A percentile compares a stretch with the other conserved stretches of the same genome.
phyloP scores from a whole-genome alignment of 495 filamentous ascomycete species.

The Clavariopsis aquatica region DNA sequence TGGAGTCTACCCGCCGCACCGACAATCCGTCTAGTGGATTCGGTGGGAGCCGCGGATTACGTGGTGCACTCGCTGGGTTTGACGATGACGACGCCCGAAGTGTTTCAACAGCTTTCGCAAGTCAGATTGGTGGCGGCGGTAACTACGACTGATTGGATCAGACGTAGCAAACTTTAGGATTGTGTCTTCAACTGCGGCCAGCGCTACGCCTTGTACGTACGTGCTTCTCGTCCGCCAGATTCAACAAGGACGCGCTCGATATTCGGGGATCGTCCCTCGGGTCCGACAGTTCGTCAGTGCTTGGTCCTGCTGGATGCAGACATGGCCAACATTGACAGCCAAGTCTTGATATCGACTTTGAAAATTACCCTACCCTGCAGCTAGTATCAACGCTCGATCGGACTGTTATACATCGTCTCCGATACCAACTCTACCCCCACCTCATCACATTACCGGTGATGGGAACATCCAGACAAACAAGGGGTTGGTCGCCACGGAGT shows the following conservation, averaged over 20 bases:
- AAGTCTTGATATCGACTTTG: constrained; percentile 12
- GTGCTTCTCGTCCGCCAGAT: constrained; percentile 4
- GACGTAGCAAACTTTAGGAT: constrained; percentile 2
- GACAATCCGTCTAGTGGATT: constrained; percentile 47
- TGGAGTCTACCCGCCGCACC: constrained; percentile 73
- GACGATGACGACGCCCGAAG: constrained; percentile 91
- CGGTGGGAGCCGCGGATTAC: constrained; percentile 50
- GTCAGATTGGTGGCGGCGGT: constrained; percentile 79
- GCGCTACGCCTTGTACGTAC: background rate
- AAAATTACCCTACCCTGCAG: constrained; percentile 1
- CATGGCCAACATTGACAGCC: constrained; percentile 5
- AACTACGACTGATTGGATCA: constrained; percentile 77
- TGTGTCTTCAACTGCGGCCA: constrained; percentile 12
- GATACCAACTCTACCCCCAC: background rate
- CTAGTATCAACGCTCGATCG: constrained; percentile 2
- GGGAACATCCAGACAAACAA: background rate
- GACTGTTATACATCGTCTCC: background rate
- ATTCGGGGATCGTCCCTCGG: background rate
- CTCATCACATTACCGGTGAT: background rate
- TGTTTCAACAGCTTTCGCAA: constrained; percentile 92
- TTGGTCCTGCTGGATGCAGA: background rate
- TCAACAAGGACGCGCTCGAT: background rate
- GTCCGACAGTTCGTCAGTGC: background rate
- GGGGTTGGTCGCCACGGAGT: background rate
- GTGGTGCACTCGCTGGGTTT: constrained; percentile 26